These are phyloP conservation scores for Ascomycota sp. DNA, from an alignment of 2,329 filamentous ascomycete species.

Conservation along the genomic window DNA sequence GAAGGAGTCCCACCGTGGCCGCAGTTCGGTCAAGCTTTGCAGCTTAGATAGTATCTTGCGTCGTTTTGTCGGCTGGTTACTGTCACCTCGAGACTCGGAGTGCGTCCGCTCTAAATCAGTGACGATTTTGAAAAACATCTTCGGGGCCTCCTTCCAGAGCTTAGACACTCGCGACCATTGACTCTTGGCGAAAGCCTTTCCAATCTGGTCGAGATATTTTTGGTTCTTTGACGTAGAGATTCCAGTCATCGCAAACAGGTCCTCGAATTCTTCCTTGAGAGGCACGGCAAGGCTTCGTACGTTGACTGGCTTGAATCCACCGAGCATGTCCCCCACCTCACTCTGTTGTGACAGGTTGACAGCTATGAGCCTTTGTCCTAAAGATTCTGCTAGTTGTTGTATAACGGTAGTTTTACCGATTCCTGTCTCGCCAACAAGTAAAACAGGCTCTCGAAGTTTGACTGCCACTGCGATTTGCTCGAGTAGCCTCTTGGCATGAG, in stretches of 20 bases:
- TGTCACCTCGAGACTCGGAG: constrained; percentile 12
- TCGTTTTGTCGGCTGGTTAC: constrained; percentile 46
- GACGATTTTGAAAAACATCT: constrained; percentile 61
- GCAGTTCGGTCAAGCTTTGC: constrained; percentile 35
- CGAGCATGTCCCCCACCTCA: constrained; percentile 85
- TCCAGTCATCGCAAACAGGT: constrained; percentile 63
- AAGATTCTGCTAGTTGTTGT: constrained; percentile 68
- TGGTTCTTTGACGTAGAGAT: constrained; percentile 80
- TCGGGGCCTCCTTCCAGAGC: constrained; percentile 73
- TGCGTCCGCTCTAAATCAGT: constrained; percentile 27
- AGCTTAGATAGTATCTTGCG: constrained; percentile 47
- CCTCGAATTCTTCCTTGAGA: constrained; percentile 82
- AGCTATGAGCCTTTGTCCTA: constrained; percentile 73
- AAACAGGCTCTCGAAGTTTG: constrained; percentile 64
- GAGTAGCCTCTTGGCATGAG: constrained; percentile 62
- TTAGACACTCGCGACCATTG: constrained; percentile 78
- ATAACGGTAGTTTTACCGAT: constrained; percentile 96
- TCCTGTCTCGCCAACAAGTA: constrained; percentile 96
- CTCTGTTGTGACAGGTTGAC: constrained; percentile 97
- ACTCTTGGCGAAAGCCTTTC: constrained; percentile 57
- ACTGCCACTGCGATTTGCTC: constrained; percentile 78
- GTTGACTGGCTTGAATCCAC: constrained; percentile 92
- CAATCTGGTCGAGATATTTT: constrained; percentile 62
- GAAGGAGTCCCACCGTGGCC: constrained; percentile 63
- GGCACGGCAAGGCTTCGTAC: constrained; percentile 73